Base-by-base conservation (phyloP, 2,329 filamentous ascomycete genomes). In the Fusarium sublunatum region DNA sequence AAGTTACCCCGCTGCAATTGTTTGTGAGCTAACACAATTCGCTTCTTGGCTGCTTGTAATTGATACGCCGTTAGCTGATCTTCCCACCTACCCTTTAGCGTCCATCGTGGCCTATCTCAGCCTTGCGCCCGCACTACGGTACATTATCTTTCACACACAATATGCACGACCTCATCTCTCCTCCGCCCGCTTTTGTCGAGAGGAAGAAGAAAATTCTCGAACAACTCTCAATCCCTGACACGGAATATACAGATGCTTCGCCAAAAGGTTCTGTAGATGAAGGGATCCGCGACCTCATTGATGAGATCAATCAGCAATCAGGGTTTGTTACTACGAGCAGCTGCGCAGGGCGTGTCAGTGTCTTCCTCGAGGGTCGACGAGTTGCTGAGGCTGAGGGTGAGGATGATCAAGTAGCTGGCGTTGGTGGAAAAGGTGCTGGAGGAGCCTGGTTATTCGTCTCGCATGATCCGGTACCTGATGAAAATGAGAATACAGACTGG, bases 301-400 rank as follows among this genome's bases (percentile, higher is more conserved):
- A 84, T 46, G 87, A 90, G 66, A 89, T 98, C 74, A 98, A 98
- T 76, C 74, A 70, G 2, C 73, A 89, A 6, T 84, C 88, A 2
- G 92, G 91, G 2, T 85, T 93, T 36, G 92, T 96, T 31, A 97
- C 94, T 2, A 97, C 93, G 3, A 97, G 93, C 77, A 97, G 93
- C 76, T 98, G 94, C 74, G 91, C 92, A 3, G 94, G 94, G 1
- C 83, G 94, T 48, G 86, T 96, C 42, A 93, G 91, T 64, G 91
- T 97, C 5, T 98, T 96, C 72, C 80, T 96, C 1, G 94, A 97
- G 78, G 93, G 93, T 1, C 80, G 79, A 40, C 90, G 86, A 67
- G 64, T 65, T 24, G 50, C 45, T 12, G 64, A 59, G 4, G 52
- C 49, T 6, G 64, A 59, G 8, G 65, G 55, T 7, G 60, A 69